Base-by-base conservation (phyloP, 129 eudicot species). In the Flaveria sonorensis region DNA sequence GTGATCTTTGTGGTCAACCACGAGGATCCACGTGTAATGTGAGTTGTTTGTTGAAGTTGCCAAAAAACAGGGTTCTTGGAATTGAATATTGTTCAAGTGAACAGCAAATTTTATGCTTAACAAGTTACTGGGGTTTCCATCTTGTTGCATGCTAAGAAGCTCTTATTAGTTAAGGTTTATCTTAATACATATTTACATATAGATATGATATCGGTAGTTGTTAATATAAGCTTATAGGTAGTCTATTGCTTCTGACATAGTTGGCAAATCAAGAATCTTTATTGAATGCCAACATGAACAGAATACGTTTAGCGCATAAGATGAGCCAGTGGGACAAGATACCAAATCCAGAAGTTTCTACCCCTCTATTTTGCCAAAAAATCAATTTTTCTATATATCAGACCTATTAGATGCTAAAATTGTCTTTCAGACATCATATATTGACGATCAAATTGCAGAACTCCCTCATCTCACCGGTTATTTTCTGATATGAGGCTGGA, bases 161-260 rank as follows among this genome's bases (percentile, higher is more conserved):
- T 73, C 51, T 45, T 21, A 15, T 48, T 2, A 10, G 20, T 51
- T 60, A 68, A 69, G 50, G 78, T 19, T 71, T 26, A 65, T 79
- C 59, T 72, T 12, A 71, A 52, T 57, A 72, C 53, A 77, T 53
- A 68, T 43, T 7, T 8, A 43, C 12, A 7, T 8, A 45, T 60
- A 8, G 53, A 50, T 53, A 39, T 24, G 68, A 42, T 73, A 32
- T 32, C 43, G 56, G 77, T 57, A 36, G 8, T 5, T 5, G 40
- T 36, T 36, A 73, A 32, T 73, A 50, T 8, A 45, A 48, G 70
- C 48, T 52, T 77, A 20, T 50, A 65, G 50, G 69, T 43, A 23
- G 71, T 64, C 36, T 46, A 56, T 68, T 68, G 81, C 50, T 77
- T 46, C 36, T 46, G 13, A 46, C n/a, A 69, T 20, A 2, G 59